Evolutionary conservation across 2,329 filamentous ascomycete genomes (phyloP).

Genomic region (Aschersonia sp.): DNA sequence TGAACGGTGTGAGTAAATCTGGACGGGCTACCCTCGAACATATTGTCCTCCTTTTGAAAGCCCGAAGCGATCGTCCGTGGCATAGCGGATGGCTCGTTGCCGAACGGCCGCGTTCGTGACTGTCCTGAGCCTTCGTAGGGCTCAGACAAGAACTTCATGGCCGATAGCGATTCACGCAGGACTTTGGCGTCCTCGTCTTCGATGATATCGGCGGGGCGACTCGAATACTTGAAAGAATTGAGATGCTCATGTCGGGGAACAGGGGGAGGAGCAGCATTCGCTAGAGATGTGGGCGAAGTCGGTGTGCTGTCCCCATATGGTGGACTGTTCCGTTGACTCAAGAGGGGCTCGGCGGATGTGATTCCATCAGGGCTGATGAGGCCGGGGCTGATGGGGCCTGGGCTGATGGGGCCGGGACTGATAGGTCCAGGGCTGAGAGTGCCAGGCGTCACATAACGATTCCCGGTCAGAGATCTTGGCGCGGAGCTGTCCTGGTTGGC

Average conservation of each 20-base stretch:
- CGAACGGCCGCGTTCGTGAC: slow-evolving; percentile 21
- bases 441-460: slow-evolving; percentile 23
- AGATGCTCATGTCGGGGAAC: slow-evolving; percentile 19
- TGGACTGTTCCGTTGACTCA: slow-evolving; percentile 37
- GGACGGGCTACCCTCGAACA: slow-evolving; percentile 35
- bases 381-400: not conserved
- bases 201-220: slow-evolving; percentile 20
- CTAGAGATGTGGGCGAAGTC: not conserved
- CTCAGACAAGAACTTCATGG: slow-evolving; percentile 29
- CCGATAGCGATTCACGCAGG: slow-evolving; percentile 35
- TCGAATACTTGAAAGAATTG: slow-evolving; percentile 15
- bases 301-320: slow-evolving; percentile 21
- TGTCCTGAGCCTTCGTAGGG: slow-evolving; percentile 9
- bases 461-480: slow-evolving; percentile 30
- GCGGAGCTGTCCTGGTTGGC: slow-evolving; percentile 23
- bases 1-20: slow-evolving; percentile 21
- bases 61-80: slow-evolving; percentile 13
- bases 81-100: slow-evolving; percentile 21
- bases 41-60: slow-evolving; percentile 33
- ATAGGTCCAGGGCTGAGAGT: not conserved
- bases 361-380: slow-evolving; percentile 32
- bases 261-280: slow-evolving; percentile 10
- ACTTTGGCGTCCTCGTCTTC: slow-evolving; percentile 40
- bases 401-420: slow-evolving; percentile 5
- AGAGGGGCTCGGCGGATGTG: slow-evolving; percentile 27